Conservation (phyloP, 1,284 basidiomycete genomes). For the Phaffia rhodozyma region DNA sequence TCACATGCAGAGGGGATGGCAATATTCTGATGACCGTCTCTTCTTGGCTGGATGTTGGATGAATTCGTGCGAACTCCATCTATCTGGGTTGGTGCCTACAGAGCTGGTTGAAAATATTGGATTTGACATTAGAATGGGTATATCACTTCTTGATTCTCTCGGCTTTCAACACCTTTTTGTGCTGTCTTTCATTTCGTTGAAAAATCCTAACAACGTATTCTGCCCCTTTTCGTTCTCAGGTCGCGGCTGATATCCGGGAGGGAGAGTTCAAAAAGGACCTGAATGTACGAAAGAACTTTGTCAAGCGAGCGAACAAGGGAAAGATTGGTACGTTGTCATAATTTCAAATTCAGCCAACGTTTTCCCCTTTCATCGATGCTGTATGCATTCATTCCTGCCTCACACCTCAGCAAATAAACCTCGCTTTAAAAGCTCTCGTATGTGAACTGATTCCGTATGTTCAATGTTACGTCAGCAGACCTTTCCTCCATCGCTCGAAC, state of each 20-base stretch:
- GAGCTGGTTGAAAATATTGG: not conserved
- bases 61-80: no score
- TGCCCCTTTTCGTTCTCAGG: not conserved
- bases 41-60: no score
- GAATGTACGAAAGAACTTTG: conserved; percentile 4
- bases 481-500: conserved; percentile 12
- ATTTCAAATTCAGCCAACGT: not conserved
- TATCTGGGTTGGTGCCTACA: not conserved
- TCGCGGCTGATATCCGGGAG: not conserved
- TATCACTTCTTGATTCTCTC: no score
- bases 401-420: no score
- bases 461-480: not conserved
- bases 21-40: not conserved
- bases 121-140: not conserved
- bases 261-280: conserved; percentile 5
- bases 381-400: not conserved
- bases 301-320: conserved; percentile 2
- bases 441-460: not conserved
- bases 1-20: not conserved
- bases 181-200: not conserved
- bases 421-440: not conserved
- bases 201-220: not conserved
- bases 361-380: not conserved
- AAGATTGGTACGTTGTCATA: no score
- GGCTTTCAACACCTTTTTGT: no score